These are phyloP conservation scores for Botrytis pseudocinerea DNA, from an alignment of 2,329 filamentous ascomycete species.

Conservation along the genomic window DNA sequence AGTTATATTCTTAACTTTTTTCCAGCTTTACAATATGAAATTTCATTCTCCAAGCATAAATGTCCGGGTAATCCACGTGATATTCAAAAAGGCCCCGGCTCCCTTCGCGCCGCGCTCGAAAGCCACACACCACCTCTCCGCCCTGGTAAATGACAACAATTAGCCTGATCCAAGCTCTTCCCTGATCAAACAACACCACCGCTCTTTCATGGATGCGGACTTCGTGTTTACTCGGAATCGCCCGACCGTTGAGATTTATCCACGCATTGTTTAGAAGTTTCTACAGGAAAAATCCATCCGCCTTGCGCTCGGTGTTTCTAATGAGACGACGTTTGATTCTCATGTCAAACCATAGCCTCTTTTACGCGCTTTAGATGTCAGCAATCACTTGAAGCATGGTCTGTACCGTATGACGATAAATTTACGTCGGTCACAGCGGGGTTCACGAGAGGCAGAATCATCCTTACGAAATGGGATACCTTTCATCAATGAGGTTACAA, in stretches of 20 bases:
- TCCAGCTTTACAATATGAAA: not conserved
- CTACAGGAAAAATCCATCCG: not conserved
- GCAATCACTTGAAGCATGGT: not conserved
- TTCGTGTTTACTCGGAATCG: not conserved
- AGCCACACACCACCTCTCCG: not conserved
- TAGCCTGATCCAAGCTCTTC: not conserved
- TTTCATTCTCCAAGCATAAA: not conserved
- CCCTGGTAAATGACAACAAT: not conserved
- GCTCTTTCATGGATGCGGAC: not conserved
- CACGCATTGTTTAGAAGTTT: not conserved
- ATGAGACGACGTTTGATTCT: constrained; percentile 2
- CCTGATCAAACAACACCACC: not conserved
- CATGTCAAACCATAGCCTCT: not conserved
- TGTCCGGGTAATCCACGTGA: not conserved
- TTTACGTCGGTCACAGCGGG: not conserved
- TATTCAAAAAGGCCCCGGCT: not conserved
- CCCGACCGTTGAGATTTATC: not conserved
- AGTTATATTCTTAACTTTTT: not conserved
- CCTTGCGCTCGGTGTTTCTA: not conserved
- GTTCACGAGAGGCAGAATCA: not conserved
- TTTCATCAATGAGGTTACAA: not conserved
- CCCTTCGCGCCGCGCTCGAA: not conserved
- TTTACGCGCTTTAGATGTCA: not conserved
- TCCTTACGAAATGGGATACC: not conserved
- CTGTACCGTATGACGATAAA: not conserved